phyloP scores from a whole-genome alignment of 2,329 filamentous ascomycete species.

The Chaetothyriales sp. region DNA sequence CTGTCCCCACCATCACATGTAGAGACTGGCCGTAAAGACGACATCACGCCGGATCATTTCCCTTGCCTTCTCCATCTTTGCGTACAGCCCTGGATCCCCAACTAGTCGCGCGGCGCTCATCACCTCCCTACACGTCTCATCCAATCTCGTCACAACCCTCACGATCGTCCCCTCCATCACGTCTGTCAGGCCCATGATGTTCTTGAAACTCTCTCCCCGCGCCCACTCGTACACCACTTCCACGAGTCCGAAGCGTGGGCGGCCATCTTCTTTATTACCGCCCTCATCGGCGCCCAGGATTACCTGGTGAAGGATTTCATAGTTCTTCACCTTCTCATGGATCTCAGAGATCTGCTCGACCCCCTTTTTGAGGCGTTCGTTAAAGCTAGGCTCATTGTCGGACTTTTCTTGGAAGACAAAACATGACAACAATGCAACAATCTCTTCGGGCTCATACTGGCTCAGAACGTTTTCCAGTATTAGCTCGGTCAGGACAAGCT shows the following conservation, averaged over 20 bases:
- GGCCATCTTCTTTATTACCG: slow-evolving; percentile 77
- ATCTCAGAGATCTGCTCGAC: slow-evolving; percentile 78
- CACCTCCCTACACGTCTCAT: slow-evolving; percentile 93
- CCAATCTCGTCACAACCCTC: slow-evolving; percentile 77
- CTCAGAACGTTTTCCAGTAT: slow-evolving; percentile 94
- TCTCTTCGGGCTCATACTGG: slow-evolving; percentile 67
- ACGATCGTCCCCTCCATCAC: slow-evolving; percentile 97
- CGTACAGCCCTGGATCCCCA: slow-evolving; percentile 80
- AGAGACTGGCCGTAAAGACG: slow-evolving; percentile 74
- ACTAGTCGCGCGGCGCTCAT: slow-evolving; percentile 95
- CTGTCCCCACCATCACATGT: slow-evolving; percentile 48
- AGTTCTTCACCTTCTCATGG: slow-evolving; percentile 79
- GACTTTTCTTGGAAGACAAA: slow-evolving; percentile 99
- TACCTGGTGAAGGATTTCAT: slow-evolving; percentile 83
- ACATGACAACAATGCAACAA: slow-evolving; percentile 79
- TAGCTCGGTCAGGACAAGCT: slow-evolving; percentile 87
- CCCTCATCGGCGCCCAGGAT: slow-evolving; percentile 72
- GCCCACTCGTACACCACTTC: slow-evolving; percentile 99
- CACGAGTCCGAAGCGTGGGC: slow-evolving; percentile 80
- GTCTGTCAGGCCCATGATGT: slow-evolving; percentile 89
- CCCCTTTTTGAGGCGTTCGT: slow-evolving; percentile 66
- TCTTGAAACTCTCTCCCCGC: slow-evolving; percentile 93
- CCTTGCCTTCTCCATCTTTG: slow-evolving; percentile 94
- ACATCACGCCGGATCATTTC: slow-evolving; percentile 97
- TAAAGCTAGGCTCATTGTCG: slow-evolving; percentile 63